These are phyloP conservation scores for Lactarius psammicola DNA, from an alignment of 768 basidiomycete genomes.

Conservation along the genomic window DNA sequence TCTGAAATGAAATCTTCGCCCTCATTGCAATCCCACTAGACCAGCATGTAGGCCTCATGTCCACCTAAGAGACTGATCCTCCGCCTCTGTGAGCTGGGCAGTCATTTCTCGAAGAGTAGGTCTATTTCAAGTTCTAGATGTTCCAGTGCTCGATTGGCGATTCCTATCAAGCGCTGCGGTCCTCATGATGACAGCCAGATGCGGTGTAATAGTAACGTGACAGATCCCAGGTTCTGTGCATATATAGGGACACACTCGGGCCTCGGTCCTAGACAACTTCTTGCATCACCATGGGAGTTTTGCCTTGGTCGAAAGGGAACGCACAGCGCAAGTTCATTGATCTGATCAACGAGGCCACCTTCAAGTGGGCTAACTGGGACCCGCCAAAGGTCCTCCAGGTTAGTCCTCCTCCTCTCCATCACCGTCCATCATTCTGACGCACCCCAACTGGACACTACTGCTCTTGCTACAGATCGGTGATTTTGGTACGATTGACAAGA, in stretches of 20 bases:
- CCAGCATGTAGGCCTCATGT: not conserved
- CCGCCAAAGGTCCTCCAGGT: conserved; percentile 5
- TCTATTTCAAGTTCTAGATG: not conserved
- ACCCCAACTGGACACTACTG: not conserved
- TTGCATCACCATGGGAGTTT: conserved; percentile 6
- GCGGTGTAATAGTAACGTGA: not conserved
- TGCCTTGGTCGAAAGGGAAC: not conserved
- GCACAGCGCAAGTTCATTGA: conserved; percentile 20
- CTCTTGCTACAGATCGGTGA: conserved; percentile 15
- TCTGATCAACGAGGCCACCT: conserved; percentile 5
- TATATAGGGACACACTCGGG: not conserved
- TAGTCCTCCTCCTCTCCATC: not conserved
- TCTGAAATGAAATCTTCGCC: not conserved
- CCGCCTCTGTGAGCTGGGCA: not conserved
- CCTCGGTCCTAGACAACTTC: not conserved
- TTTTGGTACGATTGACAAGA: conserved; percentile 11
- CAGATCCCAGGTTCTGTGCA: not conserved
- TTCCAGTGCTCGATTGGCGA: not conserved
- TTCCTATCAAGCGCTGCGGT: not conserved
- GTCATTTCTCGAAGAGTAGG: not conserved
- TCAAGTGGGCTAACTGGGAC: conserved; percentile 22
- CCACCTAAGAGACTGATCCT: not conserved
- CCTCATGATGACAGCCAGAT: not conserved
- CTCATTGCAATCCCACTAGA: not conserved
- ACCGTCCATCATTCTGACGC: not conserved